Percentiles rank a stretch among this genome's conserved stretches.
These are phyloP conservation scores for Leccinum variabile DNA, from an alignment of 1,284 basidiomycete genomes.

Conservation along the genomic window DNA sequence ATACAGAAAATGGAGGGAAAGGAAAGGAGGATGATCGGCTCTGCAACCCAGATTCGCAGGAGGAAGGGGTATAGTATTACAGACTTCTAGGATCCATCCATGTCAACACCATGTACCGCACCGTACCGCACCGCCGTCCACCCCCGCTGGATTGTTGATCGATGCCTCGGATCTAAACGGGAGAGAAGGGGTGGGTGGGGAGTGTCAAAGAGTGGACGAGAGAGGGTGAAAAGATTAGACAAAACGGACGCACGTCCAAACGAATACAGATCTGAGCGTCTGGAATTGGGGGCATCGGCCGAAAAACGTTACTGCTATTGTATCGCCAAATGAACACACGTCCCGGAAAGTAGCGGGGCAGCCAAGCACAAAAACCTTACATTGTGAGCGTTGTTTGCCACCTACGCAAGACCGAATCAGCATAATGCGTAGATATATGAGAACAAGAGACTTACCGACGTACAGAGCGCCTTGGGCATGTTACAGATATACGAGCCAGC, in stretches of 20 bases:
- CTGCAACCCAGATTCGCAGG: background rate
- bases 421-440: background rate
- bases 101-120: background rate
- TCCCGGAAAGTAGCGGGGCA: background rate
- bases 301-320: background rate
- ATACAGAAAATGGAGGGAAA: background rate
- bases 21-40: background rate
- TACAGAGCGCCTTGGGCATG: slow-evolving; percentile 11
- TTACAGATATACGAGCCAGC: slow-evolving; percentile 23
- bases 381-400: slow-evolving; percentile 1
- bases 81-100: background rate
- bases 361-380: slow-evolving; percentile 7
- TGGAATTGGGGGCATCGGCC: background rate
- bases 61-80: background rate
- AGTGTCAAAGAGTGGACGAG: background rate
- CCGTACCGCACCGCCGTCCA: background rate
- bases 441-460: slow-evolving; percentile 9
- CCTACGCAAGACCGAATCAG: slow-evolving; percentile 14
- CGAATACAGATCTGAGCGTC: background rate
- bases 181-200: background rate
- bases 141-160: background rate
- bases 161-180: slow-evolving; percentile 6
- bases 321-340: background rate
- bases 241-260: slow-evolving; percentile 5
- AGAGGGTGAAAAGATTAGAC: background rate